phyloP scores from a whole-genome alignment of 306 rosid species.

The Pterocarpus santalinus region DNA sequence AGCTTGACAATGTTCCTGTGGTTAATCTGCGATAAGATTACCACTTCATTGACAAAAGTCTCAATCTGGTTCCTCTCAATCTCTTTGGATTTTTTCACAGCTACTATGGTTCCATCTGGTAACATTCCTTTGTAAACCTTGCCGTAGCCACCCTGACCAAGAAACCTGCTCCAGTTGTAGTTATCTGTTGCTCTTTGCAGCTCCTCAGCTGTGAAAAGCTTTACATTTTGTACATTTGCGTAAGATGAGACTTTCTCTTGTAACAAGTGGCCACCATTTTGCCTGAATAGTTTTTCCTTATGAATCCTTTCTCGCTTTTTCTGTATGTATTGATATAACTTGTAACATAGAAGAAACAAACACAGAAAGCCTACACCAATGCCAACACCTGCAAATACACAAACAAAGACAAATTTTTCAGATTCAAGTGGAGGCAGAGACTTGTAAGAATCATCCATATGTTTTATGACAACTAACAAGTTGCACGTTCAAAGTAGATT shows the following conservation, averaged over 20 bases:
- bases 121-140: constrained; percentile 22
- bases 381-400: constrained; percentile 45
- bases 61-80: constrained; percentile 6
- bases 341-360: constrained; percentile 38
- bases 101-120: background rate
- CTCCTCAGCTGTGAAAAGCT: constrained; percentile 50
- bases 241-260: constrained; percentile 38
- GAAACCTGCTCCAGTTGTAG: constrained; percentile 32
- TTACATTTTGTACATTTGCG: constrained; percentile 32
- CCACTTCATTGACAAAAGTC: constrained; percentile 37
- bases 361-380: constrained; percentile 36
- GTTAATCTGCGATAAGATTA: constrained; percentile 50
- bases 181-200: constrained; percentile 40
- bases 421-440: background rate
- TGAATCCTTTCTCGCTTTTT: constrained; percentile 22
- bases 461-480: background rate
- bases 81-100: constrained; percentile 45
- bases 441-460: background rate
- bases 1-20: constrained; percentile 36
- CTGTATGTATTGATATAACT: constrained; percentile 11
- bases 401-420: background rate
- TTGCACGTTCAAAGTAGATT: background rate
- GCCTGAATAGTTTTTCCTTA: constrained; percentile 48
- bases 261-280: constrained; percentile 6
- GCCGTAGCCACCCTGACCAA: constrained; percentile 33